Percentiles rank a stretch among this genome's conserved stretches.
Conservation (phyloP, 768 basidiomycete species). For the Neoboletus brunneissimus region DNA sequence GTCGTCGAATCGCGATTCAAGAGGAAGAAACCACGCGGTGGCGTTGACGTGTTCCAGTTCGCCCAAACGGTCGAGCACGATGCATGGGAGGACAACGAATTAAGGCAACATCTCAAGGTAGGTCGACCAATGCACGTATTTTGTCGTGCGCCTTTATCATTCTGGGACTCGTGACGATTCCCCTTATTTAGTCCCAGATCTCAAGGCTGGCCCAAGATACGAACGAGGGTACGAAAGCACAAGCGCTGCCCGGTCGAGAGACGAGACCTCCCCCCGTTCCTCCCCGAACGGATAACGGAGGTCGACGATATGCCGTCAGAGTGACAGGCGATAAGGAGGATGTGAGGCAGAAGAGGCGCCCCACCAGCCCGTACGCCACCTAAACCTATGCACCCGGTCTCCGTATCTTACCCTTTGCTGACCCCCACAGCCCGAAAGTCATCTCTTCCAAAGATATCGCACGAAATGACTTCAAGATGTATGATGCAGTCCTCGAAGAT, state of each 20-base stretch:
- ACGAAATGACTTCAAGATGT: conserved; percentile 58
- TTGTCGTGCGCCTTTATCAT: background rate
- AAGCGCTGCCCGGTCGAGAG: conserved; percentile 16
- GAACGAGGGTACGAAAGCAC: conserved; percentile 16
- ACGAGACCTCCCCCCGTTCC: conserved; percentile 6
- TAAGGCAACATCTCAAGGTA: conserved; percentile 63
- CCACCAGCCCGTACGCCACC: conserved; percentile 43
- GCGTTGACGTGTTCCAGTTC: conserved; percentile 70
- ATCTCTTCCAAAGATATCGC: conserved; percentile 49
- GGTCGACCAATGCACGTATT: conserved; percentile 6
- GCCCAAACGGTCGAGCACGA: conserved; percentile 73
- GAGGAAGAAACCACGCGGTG: conserved; percentile 58
- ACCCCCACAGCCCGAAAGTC: conserved; percentile 50
- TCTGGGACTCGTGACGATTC: background rate
- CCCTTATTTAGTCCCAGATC: conserved; percentile 48
- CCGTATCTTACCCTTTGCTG: background rate
- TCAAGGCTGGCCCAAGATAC: conserved; percentile 49
- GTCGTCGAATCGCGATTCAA: conserved; percentile 62
- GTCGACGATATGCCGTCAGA: conserved; percentile 51
- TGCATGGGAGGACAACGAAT: conserved; percentile 61
- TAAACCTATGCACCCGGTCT: background rate
- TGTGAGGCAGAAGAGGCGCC: conserved; percentile 22
- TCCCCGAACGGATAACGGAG: conserved; percentile 36
- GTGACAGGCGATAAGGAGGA: conserved; percentile 15
- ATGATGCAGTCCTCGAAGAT: conserved; percentile 60